A percentile compares a stretch with the other conserved stretches of the same genome.
phyloP scores from a whole-genome alignment of 2,329 filamentous ascomycete species.

The Orbilia brochopaga region DNA sequence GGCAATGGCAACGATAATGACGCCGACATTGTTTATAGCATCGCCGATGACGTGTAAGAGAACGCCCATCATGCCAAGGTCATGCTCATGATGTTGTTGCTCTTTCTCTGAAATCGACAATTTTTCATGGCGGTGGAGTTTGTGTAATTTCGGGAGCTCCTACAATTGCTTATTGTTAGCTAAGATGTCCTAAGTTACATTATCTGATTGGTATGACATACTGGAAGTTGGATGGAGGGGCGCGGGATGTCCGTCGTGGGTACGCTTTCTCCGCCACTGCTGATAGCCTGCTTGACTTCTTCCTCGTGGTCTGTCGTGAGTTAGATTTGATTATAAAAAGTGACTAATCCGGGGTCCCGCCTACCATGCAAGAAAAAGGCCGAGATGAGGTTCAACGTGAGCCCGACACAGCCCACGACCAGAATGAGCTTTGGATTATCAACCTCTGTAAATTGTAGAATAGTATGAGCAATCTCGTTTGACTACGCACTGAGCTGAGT shows the following conservation, averaged over 20 bases:
- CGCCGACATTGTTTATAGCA: slow-evolving; percentile 76
- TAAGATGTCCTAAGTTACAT: background rate
- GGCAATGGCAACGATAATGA: slow-evolving; percentile 71
- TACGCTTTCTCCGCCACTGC: slow-evolving; percentile 36
- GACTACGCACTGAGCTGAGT: background rate
- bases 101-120: slow-evolving; percentile 52
- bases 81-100: slow-evolving; percentile 64
- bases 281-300: slow-evolving; percentile 51
- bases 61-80: slow-evolving; percentile 75
- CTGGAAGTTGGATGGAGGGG: slow-evolving; percentile 22
- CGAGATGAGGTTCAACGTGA: slow-evolving; percentile 72
- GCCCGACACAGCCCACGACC: slow-evolving; percentile 71
- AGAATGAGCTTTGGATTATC: slow-evolving; percentile 71
- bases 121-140: slow-evolving; percentile 61
- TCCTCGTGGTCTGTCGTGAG: slow-evolving; percentile 58
- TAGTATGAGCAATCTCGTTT: background rate
- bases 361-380: slow-evolving; percentile 70
- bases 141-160: slow-evolving; percentile 9
- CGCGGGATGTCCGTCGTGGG: slow-evolving; percentile 20
- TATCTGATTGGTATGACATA: background rate
- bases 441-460: slow-evolving; percentile 61
- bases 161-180: no score
- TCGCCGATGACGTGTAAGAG: slow-evolving; percentile 75
- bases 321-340: background rate
- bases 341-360: background rate